A percentile compares a stretch with the other conserved stretches of the same genome.
These are phyloP conservation scores for Verticillium dahliae DNA, from an alignment of 2,329 filamentous ascomycete genomes.

Conservation along the genomic window DNA sequence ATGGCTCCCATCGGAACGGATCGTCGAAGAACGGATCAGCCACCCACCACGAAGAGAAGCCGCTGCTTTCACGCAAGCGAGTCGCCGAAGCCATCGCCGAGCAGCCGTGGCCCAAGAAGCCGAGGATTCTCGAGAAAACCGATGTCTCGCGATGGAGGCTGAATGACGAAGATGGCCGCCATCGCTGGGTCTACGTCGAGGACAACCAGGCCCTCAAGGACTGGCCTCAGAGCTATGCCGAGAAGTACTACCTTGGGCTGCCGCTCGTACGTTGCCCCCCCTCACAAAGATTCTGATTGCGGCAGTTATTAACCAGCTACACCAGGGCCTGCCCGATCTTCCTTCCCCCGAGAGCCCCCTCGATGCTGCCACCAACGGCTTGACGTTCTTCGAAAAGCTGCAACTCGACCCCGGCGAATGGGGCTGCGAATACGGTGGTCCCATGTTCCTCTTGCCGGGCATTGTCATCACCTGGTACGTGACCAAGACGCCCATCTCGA, in stretches of 20 bases:
- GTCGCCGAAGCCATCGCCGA: slow-evolving; percentile 27
- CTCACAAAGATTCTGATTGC: background rate
- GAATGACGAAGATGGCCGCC: slow-evolving; percentile 72
- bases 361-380: slow-evolving; percentile 72
- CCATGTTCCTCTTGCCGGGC: slow-evolving; percentile 90
- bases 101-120: slow-evolving; percentile 34
- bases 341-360: slow-evolving; percentile 65
- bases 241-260: slow-evolving; percentile 84
- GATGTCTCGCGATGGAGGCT: slow-evolving; percentile 82
- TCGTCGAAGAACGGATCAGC: background rate
- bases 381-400: slow-evolving; percentile 82
- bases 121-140: slow-evolving; percentile 52
- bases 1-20: background rate
- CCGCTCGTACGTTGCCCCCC: slow-evolving; percentile 53
- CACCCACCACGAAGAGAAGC: background rate
- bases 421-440: slow-evolving; percentile 96
- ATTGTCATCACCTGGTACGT: slow-evolving; percentile 82
- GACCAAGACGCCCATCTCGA: slow-evolving; percentile 79
- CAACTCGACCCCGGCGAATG: slow-evolving; percentile 88
- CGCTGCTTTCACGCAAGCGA: slow-evolving; percentile 33
- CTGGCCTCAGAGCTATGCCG: slow-evolving; percentile 82
- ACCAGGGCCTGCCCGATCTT: slow-evolving; percentile 67
- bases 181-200: slow-evolving; percentile 90
- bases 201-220: slow-evolving; percentile 62
- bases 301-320: background rate